Percentiles rank a stretch among this genome's conserved stretches.
These are phyloP conservation scores for Dryas integrifolia DNA, from an alignment of 331 rosid species.

Conservation along the genomic window DNA sequence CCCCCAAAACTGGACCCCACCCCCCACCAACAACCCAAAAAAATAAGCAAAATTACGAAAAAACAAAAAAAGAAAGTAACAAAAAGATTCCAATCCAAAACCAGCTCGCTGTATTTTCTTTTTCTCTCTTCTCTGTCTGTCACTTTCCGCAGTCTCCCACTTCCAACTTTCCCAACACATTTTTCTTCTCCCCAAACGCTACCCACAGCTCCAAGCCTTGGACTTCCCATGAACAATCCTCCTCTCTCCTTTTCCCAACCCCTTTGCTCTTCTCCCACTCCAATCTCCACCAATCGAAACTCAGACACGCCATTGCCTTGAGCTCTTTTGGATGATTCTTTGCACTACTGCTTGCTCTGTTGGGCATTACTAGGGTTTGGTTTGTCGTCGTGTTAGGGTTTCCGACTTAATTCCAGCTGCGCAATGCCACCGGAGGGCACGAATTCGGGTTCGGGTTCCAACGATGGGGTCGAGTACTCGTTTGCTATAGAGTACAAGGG, in stretches of 20 bases:
- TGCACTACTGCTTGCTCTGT: neutral
- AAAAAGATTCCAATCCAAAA: conserved; percentile 46
- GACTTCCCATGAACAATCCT: conserved; percentile 26
- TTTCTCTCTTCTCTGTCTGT: neutral
- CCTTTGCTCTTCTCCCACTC: conserved; percentile 9
- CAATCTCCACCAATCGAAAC: neutral
- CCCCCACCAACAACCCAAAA: neutral
- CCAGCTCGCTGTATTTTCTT: conserved; percentile 30
- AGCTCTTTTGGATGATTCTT: conserved; percentile 4
- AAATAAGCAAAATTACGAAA: neutral
- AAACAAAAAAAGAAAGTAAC: neutral
- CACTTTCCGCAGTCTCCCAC: neutral
- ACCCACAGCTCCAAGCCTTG: neutral
- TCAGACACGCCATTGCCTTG: neutral
- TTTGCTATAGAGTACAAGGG: conserved; percentile 76
- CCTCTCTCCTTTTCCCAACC: neutral
- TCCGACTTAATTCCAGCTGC: conserved; percentile 1
- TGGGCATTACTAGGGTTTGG: conserved; percentile 18
- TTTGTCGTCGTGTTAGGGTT: conserved; percentile 33
- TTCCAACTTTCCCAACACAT: conserved; percentile 18
- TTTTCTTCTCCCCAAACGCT: conserved; percentile 27
- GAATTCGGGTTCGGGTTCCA: conserved; percentile 17
- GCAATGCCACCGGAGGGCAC: conserved; percentile 55
- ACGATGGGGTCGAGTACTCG: conserved; percentile 45
- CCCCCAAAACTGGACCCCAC: conserved; percentile 31